phyloP scores from a whole-genome alignment of 495 filamentous ascomycete species.

The Neurospora sp. region DNA sequence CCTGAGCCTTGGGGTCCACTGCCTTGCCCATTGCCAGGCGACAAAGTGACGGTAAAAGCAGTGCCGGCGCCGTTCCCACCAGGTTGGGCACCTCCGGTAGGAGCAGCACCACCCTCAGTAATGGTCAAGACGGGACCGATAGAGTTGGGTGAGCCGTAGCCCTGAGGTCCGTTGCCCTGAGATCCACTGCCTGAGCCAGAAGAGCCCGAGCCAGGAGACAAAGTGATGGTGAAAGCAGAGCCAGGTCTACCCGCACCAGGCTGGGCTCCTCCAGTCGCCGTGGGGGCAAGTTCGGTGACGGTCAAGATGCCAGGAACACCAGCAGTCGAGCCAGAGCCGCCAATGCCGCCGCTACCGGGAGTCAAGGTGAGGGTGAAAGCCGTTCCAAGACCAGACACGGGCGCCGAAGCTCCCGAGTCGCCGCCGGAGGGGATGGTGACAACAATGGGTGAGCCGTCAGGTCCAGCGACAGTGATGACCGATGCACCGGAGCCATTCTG shows the following conservation, averaged over 20 bases:
- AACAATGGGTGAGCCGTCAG: constrained; percentile 1
- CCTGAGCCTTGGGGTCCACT: background rate
- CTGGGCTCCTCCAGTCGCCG: background rate
- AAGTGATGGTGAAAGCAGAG: background rate
- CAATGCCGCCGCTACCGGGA: background rate
- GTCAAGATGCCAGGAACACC: background rate
- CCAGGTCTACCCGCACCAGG: background rate
- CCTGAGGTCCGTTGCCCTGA: background rate
- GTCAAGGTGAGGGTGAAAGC: background rate
- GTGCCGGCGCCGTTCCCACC: background rate
- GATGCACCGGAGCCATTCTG: background rate
- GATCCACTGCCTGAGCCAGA: background rate
- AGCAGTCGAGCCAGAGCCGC: background rate
- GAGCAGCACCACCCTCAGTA: background rate
- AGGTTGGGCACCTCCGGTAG: background rate
- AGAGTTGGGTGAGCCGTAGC: background rate
- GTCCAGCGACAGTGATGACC: background rate
- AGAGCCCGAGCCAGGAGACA: background rate
- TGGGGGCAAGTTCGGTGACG: background rate
- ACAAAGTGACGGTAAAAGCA: background rate
- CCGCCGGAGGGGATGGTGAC: background rate
- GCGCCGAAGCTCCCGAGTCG: background rate
- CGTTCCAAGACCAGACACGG: background rate
- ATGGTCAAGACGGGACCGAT: background rate
- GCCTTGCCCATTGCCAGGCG: background rate